A percentile compares a stretch with the other conserved stretches of the same genome.
These are phyloP conservation scores for Trichoderma polysporum DNA, from an alignment of 2,329 filamentous ascomycete genomes.

Conservation along the genomic window DNA sequence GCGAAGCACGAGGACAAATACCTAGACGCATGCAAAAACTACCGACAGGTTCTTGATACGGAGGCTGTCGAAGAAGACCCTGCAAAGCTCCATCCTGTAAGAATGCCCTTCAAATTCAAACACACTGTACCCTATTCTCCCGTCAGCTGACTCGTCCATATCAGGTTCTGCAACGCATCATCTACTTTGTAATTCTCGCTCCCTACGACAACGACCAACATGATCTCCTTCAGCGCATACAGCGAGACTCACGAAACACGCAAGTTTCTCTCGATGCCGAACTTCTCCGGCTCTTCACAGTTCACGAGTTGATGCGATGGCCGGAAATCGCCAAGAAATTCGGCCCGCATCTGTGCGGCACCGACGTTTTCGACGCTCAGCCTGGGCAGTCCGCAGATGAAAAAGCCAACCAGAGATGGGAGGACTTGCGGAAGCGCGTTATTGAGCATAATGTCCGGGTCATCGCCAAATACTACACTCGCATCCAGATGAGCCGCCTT, in stretches of 20 bases:
- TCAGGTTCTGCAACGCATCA: constrained; percentile 86
- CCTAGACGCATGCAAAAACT: constrained; percentile 96
- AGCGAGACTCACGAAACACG: constrained; percentile 77
- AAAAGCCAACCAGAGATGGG: constrained; percentile 83
- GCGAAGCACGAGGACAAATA: constrained; percentile 98
- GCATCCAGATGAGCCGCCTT: constrained; percentile 87
- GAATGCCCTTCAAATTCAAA: constrained; percentile 31
- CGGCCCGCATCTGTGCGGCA: constrained; percentile 80
- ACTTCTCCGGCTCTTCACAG: constrained; percentile 90
- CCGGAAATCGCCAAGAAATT: constrained; percentile 87
- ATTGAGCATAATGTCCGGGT: constrained; percentile 99
- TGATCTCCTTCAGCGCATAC: constrained; percentile 90
- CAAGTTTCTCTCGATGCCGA: constrained; percentile 78
- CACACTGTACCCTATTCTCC: too few species aligned
- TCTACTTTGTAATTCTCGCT: constrained; percentile 95
- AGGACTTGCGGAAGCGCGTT: constrained; percentile 93
- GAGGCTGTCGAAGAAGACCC: constrained; percentile 91
- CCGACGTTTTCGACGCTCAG: constrained; percentile 81
- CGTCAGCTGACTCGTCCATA: constrained; percentile 12
- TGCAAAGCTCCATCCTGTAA: constrained; percentile 78
- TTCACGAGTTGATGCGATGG: constrained; percentile 98
- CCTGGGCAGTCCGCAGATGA: constrained; percentile 66
- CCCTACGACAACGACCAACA: constrained; percentile 99
- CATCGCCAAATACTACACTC: constrained; percentile 97
- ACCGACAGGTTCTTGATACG: constrained; percentile 93